A percentile compares a stretch with the other conserved stretches of the same genome.
Evolutionary conservation across 768 basidiomycete genomes (phyloP).

Genomic region (Cubamyces lactineus): DNA sequence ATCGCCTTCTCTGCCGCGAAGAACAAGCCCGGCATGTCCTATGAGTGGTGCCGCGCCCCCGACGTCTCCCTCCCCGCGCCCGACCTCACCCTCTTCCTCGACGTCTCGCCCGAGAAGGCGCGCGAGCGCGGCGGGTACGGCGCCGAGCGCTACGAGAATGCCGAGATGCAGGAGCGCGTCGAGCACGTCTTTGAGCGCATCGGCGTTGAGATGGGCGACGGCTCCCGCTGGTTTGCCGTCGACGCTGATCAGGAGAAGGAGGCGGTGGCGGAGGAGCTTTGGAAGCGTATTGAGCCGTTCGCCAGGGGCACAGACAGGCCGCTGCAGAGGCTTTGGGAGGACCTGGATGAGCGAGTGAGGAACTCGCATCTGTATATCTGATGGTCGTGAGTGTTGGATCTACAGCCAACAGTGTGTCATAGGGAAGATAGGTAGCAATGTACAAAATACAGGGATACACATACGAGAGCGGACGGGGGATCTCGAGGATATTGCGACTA

Average conservation of each 20-base stretch:
- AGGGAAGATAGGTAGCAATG: background rate
- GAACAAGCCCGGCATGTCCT: slow-evolving; percentile 47
- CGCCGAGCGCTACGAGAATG: slow-evolving; percentile 84
- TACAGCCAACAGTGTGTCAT: background rate
- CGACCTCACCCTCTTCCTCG: slow-evolving; percentile 86
- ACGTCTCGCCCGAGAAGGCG: slow-evolving; percentile 73
- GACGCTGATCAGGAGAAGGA: slow-evolving; percentile 59
- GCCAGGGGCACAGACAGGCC: slow-evolving; percentile 43
- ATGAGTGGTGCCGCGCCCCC: slow-evolving; percentile 84
- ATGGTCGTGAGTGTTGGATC: background rate
- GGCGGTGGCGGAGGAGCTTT: slow-evolving; percentile 57
- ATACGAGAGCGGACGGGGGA: background rate
- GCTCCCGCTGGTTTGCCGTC: slow-evolving; percentile 53
- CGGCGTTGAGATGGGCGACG: slow-evolving; percentile 50
- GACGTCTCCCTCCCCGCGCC: slow-evolving; percentile 89
- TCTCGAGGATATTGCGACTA: too few species aligned
- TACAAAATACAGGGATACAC: slow-evolving; percentile 9
- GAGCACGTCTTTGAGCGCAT: slow-evolving; percentile 61
- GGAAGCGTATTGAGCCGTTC: slow-evolving; percentile 52
- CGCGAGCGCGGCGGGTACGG: slow-evolving; percentile 79
- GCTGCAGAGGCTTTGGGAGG: slow-evolving; percentile 56
- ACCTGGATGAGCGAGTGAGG: slow-evolving; percentile 29
- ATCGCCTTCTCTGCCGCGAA: slow-evolving; percentile 80
- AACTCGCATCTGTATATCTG: slow-evolving; percentile 27
- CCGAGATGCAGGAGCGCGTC: slow-evolving; percentile 72